Evolutionary conservation across 768 basidiomycete genomes (phyloP), one percentile per base, ranked within the genome.

Genomic region (Boletus reticuloceps): DNA sequence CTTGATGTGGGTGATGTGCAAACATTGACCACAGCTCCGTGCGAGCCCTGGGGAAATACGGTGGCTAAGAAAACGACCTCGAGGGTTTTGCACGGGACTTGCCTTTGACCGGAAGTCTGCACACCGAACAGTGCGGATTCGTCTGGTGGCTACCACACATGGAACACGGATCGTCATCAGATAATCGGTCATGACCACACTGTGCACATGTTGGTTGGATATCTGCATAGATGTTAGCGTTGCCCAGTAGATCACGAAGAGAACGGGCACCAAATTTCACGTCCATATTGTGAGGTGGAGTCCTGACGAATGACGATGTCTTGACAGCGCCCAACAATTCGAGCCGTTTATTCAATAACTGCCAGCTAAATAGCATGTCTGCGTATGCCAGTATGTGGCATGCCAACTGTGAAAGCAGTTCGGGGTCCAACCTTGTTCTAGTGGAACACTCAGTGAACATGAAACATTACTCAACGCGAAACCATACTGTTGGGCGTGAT

Each of bases 51-150:
- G 8, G n/a, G 20, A 14, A 45, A 36, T 1, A 19, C 14, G 1
- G 4, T n/a, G 43, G 53, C 45, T 36, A 36, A 6, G 25, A 43
- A 39, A 5, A 25, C 32, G 27, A 43, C 8, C 13, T 20, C 40
- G 49, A 36, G n/a, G 31, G 22, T 3, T 49, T 0, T 50, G 4
- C 16, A 39, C 1, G 36, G 6, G 1, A 66, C 76, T 11, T 58
- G 83, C 91, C 88, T 78, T 83, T 88, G 54, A 87, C 83, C 7
- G 88, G 86, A 31, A 92, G 78, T 46, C 89, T 79, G 66, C 91
- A 92, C 17, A 92, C 79, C 0, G 88, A 81, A 64, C 91, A 93
- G 7, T 70, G 70, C 2, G 83, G 74, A 66, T 76, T 77, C 6
- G 71, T 72, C 41, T 71, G 76, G n/a, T 73, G 69, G 10, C 70